These are phyloP conservation scores for Chiua sp. DNA, from an alignment of 1,284 basidiomycete genomes.

Conservation along the genomic window DNA sequence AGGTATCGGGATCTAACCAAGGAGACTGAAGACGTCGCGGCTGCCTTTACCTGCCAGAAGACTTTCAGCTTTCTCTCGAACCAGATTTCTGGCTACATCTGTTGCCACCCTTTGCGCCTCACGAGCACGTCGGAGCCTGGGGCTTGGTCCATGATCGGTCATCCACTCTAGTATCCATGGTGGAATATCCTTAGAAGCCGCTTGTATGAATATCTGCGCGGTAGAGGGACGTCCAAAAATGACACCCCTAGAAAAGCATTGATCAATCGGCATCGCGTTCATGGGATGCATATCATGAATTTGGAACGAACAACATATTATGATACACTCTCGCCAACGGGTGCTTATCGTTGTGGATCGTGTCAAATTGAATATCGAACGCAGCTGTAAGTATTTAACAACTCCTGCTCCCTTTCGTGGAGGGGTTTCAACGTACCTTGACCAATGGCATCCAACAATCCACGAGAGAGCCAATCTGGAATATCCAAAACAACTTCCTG, in stretches of 20 bases:
- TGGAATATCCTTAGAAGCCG: conserved; percentile 25
- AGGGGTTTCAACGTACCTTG: conserved; percentile 40
- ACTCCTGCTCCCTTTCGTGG: neutral
- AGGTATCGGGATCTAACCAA: conserved; percentile 34
- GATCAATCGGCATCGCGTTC: conserved; percentile 7
- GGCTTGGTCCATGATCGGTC: conserved; percentile 40
- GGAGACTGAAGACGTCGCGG: conserved; percentile 49
- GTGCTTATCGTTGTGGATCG: conserved; percentile 41
- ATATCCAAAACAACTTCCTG: conserved; percentile 47
- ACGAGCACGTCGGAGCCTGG: conserved; percentile 42
- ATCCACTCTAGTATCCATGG: conserved; percentile 41
- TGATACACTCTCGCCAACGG: conserved; percentile 39
- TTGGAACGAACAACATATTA: conserved; percentile 40
- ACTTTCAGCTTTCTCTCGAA: conserved; percentile 46
- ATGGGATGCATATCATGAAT: conserved; percentile 1
- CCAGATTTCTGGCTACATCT: conserved; percentile 44
- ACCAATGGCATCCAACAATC: conserved; percentile 52
- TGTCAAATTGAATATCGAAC: conserved; percentile 48
- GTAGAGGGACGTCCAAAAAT: conserved; percentile 31
- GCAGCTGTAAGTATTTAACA: conserved; percentile 36
- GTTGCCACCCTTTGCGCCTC: conserved; percentile 31
- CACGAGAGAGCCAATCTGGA: conserved; percentile 44
- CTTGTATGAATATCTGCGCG: conserved; percentile 26
- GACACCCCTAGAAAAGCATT: conserved; percentile 16
- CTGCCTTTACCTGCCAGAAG: conserved; percentile 34